Evolutionary conservation across 495 filamentous ascomycete genomes (phyloP).

Genomic region (Paragyromitra xinjiangensis): DNA sequence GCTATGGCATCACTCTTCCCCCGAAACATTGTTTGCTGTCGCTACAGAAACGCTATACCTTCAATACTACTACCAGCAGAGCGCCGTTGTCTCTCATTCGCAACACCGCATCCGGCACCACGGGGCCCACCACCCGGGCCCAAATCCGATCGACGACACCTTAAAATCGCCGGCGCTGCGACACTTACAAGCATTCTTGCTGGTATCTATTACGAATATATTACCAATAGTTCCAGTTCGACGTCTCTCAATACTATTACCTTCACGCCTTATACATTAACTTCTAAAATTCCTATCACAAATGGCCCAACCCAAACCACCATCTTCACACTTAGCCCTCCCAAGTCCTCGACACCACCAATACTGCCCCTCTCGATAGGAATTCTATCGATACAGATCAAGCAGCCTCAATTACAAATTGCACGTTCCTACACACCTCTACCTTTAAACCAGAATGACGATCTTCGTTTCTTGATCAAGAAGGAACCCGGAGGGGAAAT

Average conservation of each 20-base stretch:
- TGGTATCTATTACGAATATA: conserved; percentile 23
- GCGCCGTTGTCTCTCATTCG: not conserved
- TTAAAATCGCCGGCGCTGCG: conserved; percentile 1
- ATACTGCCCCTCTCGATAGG: conserved; percentile 60
- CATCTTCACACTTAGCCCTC: conserved; percentile 74
- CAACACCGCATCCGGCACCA: not conserved
- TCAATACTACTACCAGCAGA: not conserved
- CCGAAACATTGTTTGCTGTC: not conserved
- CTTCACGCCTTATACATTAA: conserved; percentile 73
- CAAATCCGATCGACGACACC: not conserved
- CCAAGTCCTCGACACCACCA: conserved; percentile 41
- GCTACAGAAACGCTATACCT: not conserved
- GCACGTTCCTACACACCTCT: conserved; percentile 88
- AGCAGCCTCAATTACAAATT: conserved; percentile 91
- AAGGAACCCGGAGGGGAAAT: conserved; percentile 68
- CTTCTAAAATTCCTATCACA: conserved; percentile 73
- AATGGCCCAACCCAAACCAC: conserved; percentile 67
- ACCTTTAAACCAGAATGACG: conserved; percentile 63
- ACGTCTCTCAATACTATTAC: conserved; percentile 60
- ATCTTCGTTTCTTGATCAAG: conserved; percentile 67
- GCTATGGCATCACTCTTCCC: conserved; percentile 20
- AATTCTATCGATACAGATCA: conserved; percentile 87
- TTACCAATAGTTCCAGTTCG: conserved; percentile 13
- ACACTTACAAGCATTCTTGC: conserved; percentile 28
- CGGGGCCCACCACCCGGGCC: not conserved